Evolutionary conservation across 139 green algal genomes (phyloP), one percentile per base, ranked within the genome.

Genomic region (Gonium pectorale): DNA sequence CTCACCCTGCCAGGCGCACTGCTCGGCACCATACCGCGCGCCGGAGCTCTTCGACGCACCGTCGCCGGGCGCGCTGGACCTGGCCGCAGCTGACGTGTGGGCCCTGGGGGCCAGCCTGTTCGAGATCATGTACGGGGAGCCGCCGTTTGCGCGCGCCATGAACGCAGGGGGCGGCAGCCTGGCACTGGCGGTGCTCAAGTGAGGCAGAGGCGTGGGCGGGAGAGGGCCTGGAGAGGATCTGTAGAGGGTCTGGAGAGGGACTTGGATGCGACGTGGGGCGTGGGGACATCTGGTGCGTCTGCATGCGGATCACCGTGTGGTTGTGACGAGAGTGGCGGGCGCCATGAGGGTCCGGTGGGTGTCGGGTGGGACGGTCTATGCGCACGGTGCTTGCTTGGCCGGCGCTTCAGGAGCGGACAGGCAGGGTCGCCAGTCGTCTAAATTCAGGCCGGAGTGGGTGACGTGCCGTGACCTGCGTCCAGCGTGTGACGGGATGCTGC

Each of bases 41-140:
- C 96, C 96, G 24, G 96, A 99, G 91, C 95, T 99, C 26, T 98
- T 93, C 86, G 97, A 99, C 70, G 89, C 94, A 1, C 90, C 93
- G n/a, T 95, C 89, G 37, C 67, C 88, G 1, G 92, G 84, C 70
- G 83, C 85, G 15, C 63, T 99, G 3, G 96, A 98, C 86, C 88
- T 92, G 56, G 86, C 88, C 5, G 43, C 68, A 0, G 27, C 9
- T 27, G 97, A 99, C 74, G 89, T 98, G 11, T 99, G 97, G 97
- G 89, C 92, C 3, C 86, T 96, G 43, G 96, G 96, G 13, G 97
- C 93, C 79, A 92, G 96, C 26, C 86, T 99, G 72, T 98, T 95
- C 81, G 91, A 92, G 67, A 40, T 93, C 37, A 92, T 97, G 87
- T 95, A 95, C 62, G 94, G 93, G 9, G 81, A 89, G 37, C 95